A percentile compares a stretch with the other conserved stretches of the same genome.
Conservation (phyloP, 78 protist genomes). For the Monosiga brevicollis region DNA sequence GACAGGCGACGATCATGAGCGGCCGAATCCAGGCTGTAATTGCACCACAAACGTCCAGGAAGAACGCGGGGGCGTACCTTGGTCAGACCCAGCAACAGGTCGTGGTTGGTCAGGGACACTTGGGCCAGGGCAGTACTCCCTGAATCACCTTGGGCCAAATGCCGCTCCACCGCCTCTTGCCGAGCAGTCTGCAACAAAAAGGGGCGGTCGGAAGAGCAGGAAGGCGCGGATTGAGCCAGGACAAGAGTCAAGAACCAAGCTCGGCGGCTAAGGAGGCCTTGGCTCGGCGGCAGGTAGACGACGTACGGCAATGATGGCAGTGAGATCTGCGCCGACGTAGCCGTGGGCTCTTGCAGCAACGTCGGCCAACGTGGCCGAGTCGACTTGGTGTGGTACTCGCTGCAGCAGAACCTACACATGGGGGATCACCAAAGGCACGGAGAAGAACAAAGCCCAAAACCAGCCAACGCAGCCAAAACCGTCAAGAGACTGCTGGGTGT, state of each 20-base stretch:
- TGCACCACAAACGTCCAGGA: not conserved
- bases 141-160: not conserved
- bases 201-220: not conserved
- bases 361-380: too few relatives aligned
- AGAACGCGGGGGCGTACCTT: not conserved
- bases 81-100: too few relatives aligned
- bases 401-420: too few relatives aligned
- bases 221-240: not conserved
- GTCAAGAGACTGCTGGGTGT: too few relatives aligned
- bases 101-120: too few relatives aligned
- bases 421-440: too few relatives aligned
- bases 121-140: too few relatives aligned
- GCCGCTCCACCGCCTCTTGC: not conserved
- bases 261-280: not conserved
- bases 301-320: conserved; percentile 18
- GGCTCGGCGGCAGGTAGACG: not conserved
- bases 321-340: conserved; percentile 85
- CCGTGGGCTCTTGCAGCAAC: conserved; percentile 68
- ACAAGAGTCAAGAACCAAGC: not conserved
- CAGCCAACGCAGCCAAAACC: too few relatives aligned
- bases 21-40: not conserved
- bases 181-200: not conserved
- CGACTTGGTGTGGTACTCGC: too few relatives aligned
- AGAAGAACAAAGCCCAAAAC: too few relatives aligned
- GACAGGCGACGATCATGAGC: not conserved